Percentiles rank a stretch among this genome's conserved stretches.
Evolutionary conservation across 2,329 filamentous ascomycete species (phyloP).

Genomic region (Sporothrix sp.): DNA sequence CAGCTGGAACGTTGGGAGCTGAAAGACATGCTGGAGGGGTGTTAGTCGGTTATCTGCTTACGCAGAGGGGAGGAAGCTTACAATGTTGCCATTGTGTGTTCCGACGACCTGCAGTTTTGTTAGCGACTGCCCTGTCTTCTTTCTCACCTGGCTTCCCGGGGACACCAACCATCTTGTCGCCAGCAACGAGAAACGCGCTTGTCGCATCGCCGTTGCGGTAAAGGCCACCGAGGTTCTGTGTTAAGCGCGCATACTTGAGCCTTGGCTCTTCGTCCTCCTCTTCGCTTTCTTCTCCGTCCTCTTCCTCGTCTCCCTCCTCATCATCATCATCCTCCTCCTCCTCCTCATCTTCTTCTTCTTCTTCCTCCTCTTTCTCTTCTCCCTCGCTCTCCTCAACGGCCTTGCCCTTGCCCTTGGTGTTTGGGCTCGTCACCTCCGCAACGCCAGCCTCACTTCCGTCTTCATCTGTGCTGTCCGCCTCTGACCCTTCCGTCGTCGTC

Average conservation of each 20-base stretch:
- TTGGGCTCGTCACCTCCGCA: neutral
- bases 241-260: slow-evolving; percentile 85
- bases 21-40: slow-evolving; percentile 66
- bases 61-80: slow-evolving; percentile 36
- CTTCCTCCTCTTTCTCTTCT: slow-evolving; percentile 18
- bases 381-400: slow-evolving; percentile 49
- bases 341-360: slow-evolving; percentile 20
- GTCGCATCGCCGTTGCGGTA: slow-evolving; percentile 96
- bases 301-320: slow-evolving; percentile 43
- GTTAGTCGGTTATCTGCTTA: slow-evolving; percentile 14
- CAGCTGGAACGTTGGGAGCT: slow-evolving; percentile 69
- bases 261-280: slow-evolving; percentile 90
- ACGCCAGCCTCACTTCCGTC: neutral
- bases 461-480: neutral
- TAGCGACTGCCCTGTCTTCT: neutral
- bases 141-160: too few relatives aligned
- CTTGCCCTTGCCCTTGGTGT: slow-evolving; percentile 9
- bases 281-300: slow-evolving; percentile 62
- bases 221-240: slow-evolving; percentile 64
- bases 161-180: slow-evolving; percentile 81
- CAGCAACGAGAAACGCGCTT: slow-evolving; percentile 78
- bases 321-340: slow-evolving; percentile 29
- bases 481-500: neutral
- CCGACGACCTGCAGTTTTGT: slow-evolving; percentile 62
- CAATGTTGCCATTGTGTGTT: slow-evolving; percentile 93